Evolutionary conservation across 2,329 filamentous ascomycete species (phyloP), one percentile per base, ranked within the genome.

Genomic region (Sodiomyces alkalinus): DNA sequence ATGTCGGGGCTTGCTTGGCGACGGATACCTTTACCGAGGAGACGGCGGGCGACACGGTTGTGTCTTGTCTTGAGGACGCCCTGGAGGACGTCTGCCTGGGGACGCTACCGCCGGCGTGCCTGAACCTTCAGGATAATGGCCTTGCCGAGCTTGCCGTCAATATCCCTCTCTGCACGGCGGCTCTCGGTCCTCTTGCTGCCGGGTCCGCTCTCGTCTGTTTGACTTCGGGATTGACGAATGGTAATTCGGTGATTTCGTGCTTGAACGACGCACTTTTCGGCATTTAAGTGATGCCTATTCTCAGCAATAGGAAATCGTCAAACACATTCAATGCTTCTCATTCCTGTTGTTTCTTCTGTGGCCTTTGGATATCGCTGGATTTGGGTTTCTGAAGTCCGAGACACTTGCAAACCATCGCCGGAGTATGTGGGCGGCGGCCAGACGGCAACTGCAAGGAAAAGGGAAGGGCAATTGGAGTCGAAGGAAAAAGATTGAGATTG

Each of bases 241-340:
- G 26, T 11, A 28, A 28, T 19, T 28, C 26, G 7, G 19, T 28
- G 4, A 8, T 28, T 11, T 5, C 7, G 9, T 28, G 19, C 12
- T 12, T 28, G 19, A 21, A 28, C 13, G 20, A 22, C 13, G 12
- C 26, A 5, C 26, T 28, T 6, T 28, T 28, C 19, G 19, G 26
- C n/a, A n/a, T n/a, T n/a, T n/a, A n/a, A n/a, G n/a, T n/a, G n/a
- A n/a, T n/a, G n/a, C n/a, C n/a, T n/a, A n/a, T n/a, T n/a, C n/a
- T n/a, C n/a, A n/a, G n/a, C n/a, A n/a, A n/a, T n/a, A n/a, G n/a
- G n/a, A n/a, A n/a, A n/a, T n/a, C n/a, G n/a, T n/a, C n/a, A n/a
- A n/a, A n/a, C n/a, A n/a, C n/a, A n/a, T n/a, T n/a, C n/a, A n/a
- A n/a, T n/a, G n/a, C n/a, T n/a, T n/a, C n/a, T n/a, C n/a, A n/a